Base-by-base conservation (phyloP, 2,329 filamentous ascomycete species). In the Hortaea werneckii region DNA sequence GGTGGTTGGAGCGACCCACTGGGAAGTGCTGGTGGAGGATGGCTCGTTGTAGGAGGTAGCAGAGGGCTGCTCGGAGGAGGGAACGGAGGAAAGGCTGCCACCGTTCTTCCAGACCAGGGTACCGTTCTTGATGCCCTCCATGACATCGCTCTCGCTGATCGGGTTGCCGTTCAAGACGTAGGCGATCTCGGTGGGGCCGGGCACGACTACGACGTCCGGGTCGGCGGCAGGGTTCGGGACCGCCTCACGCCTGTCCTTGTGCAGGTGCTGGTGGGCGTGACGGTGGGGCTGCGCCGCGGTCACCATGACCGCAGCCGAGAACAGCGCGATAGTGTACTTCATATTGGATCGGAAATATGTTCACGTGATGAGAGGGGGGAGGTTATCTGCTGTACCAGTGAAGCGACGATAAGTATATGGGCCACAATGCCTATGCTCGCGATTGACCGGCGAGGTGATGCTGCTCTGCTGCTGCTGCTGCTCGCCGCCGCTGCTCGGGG, bases 81-180 rank as follows among this genome's bases (percentile, higher is more conserved):
- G n/a, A 5, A 12, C 29, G n/a, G 39, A 37, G 26, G 55, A 53
- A 42, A 61, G 46, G 42, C 50, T 38, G n/a, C 69, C 59, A 29
- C 56, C 77, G 40, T 83, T 70, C 40, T 83, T 72, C 70, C 80
- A 92, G 49, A 73, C 65, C 40, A 79, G 62, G 40, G 78, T 76
- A 43, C 87, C 85, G 50, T 82, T 76, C 47, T 75, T 68, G 56
- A 96, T 75, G 53, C 87, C 87, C 45, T 77, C 63, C 68, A 83
- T 75, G 45, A 87, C 87, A 49, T 87, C 76, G 0, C 76, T 66
- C 49, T 76, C 67, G 44, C 72, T 70, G 55, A 94, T 75, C 30
- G 69, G 52, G 59, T 80, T 57, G 50, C 82, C 83, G 50, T 83
- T 78, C 44, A 89, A 70, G 62, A 83, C 75, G 68, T 89, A 95